Evolutionary conservation across 768 basidiomycete genomes (phyloP), one percentile per base, ranked within the genome.

Genomic region (Artomyces pyxidatus): DNA sequence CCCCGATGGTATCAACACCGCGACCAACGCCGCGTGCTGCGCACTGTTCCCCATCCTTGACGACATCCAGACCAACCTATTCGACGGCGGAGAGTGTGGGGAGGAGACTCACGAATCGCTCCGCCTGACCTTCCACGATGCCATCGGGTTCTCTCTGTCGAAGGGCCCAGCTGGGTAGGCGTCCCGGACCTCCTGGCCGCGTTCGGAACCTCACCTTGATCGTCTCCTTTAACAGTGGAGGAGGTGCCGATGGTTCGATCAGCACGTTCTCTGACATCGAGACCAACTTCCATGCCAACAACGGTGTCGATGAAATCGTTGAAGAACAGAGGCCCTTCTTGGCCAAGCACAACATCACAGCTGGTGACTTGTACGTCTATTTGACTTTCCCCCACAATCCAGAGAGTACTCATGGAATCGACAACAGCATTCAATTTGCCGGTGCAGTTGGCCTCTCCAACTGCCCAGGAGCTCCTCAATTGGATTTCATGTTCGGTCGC

Each of bases 231-330:
- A 23, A 35, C 49, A 58, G 53, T 22, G 63, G 65, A 32, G 60
- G 59, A n/a, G 65, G 65, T 3, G 63, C 62, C 39, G 76, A 78
- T 50, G 77, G 75, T 25, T 77, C 75, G 4, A 70, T 77, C 51
- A 66, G 75, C 50, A 61, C 64, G 1, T 77, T 78, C 61, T 55
- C 59, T 21, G 62, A 67, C 8, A 66, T 68, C 30, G 77, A 77
- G 56, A 61, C 67, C 19, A 49, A 54, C 7, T 77, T 71, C 61
- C 57, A 61, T 6, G 72, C 74, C 4, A 76, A 76, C 55, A 53
- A 50, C 23, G 74, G 75, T 22, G 55, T 60, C 55, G 69, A 73
- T 51, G 71, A 69, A 14, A 68, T 73, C 45, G 63, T 74, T 38
- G 65, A 64, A 4, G 59, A 48, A 0, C 64, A 71, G 50, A 61